Conservation (phyloP, 2,329 filamentous ascomycete genomes). For the Alternaria longipes region DNA sequence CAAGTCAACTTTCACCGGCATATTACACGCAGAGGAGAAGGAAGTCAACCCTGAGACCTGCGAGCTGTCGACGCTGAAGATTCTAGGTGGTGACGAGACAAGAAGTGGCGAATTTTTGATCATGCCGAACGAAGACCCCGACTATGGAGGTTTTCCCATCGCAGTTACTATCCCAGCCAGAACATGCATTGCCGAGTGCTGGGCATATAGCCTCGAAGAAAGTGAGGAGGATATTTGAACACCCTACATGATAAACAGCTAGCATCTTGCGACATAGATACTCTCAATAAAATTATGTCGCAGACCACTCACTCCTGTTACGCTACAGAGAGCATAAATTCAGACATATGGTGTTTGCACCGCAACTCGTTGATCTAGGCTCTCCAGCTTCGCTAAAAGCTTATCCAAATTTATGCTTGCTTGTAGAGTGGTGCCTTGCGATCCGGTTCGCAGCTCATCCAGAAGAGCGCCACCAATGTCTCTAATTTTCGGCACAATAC, state of each 20-base stretch:
- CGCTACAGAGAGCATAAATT: neutral
- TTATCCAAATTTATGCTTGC: constrained; percentile 26
- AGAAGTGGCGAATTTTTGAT: constrained; percentile 11
- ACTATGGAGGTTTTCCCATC: constrained; percentile 11
- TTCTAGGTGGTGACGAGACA: constrained; percentile 18
- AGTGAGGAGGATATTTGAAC: constrained; percentile 27
- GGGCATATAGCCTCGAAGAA: constrained; percentile 38
- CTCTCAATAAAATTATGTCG: neutral
- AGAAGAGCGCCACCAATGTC: constrained; percentile 31
- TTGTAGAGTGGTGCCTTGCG: constrained; percentile 21
- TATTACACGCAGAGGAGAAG: constrained; percentile 53
- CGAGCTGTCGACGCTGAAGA: constrained; percentile 4
- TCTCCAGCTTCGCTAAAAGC: constrained; percentile 26
- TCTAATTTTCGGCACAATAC: constrained; percentile 30
- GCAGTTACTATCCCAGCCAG: constrained; percentile 10
- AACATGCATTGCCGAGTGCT: constrained; percentile 27
- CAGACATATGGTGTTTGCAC: constrained; percentile 9
- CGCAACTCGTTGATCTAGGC: constrained; percentile 22
- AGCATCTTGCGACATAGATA: neutral
- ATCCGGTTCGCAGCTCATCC: constrained; percentile 28
- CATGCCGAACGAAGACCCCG: constrained; percentile 13
- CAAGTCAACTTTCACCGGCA: constrained; percentile 50
- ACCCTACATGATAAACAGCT: neutral
- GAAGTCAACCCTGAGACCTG: constrained; percentile 38
- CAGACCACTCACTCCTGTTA: neutral